These are phyloP conservation scores for Fraxinus nigra DNA, from an alignment of 305 asterid species.

Conservation along the genomic window DNA sequence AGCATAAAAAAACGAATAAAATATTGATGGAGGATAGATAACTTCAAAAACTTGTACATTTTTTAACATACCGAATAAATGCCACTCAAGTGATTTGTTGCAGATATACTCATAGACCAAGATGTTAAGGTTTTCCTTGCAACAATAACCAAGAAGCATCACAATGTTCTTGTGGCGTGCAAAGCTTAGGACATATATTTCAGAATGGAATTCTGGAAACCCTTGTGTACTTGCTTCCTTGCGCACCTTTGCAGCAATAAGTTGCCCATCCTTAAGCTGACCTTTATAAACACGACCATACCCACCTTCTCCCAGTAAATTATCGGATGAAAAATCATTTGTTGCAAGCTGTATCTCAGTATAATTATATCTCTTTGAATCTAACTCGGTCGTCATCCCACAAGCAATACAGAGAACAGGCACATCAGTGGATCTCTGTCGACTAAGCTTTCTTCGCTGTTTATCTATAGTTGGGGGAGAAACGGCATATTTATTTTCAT, in stretches of 20 bases:
- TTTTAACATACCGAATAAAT: constrained; percentile 60
- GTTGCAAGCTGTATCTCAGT: constrained; percentile 50
- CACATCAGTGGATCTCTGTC: constrained; percentile 30
- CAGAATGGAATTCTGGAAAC: constrained; percentile 62
- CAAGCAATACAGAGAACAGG: constrained; percentile 59
- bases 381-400: constrained; percentile 44
- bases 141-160: constrained; percentile 80
- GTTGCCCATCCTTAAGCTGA: constrained; percentile 59
- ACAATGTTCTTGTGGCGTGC: constrained; percentile 82
- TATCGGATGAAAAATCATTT: constrained; percentile 49
- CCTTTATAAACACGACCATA: constrained; percentile 76
- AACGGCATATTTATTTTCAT: constrained; percentile 13
- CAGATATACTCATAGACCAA: constrained; percentile 75
- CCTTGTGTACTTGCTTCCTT: constrained; percentile 81
- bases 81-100: constrained; percentile 79
- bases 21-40: background rate
- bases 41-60: background rate
- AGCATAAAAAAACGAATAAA: background rate
- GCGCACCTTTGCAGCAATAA: constrained; percentile 73
- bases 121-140: constrained; percentile 74
- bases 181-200: constrained; percentile 59
- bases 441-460: constrained; percentile 22
- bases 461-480: constrained; percentile 20
- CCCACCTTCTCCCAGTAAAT: constrained; percentile 77
- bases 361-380: constrained; percentile 41